A percentile compares a stretch with the other conserved stretches of the same genome.
Conservation (phyloP, 768 basidiomycete genomes). For the Ephemerocybe angulata region DNA sequence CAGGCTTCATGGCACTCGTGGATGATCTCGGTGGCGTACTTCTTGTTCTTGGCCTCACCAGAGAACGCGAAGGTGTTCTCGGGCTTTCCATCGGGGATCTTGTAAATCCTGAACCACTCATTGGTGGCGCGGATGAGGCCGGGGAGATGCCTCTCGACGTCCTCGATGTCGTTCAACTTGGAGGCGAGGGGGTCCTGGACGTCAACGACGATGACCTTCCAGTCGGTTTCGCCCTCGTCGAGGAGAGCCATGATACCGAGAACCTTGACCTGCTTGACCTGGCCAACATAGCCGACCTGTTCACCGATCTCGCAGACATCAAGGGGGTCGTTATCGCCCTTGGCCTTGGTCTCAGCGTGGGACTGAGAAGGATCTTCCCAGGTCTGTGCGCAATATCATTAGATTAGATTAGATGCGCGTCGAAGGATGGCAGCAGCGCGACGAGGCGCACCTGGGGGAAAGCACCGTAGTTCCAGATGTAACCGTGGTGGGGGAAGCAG, state of each 20-base stretch:
- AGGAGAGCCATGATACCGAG: constrained; percentile 99
- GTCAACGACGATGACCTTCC: constrained; percentile 99
- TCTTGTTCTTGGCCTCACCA: constrained; percentile 99
- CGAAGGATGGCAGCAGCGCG: neutral
- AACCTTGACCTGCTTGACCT: constrained; percentile 99
- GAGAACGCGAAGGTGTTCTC: constrained; percentile 99
- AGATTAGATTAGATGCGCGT: constrained; percentile 12
- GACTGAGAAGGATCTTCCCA: constrained; percentile 91
- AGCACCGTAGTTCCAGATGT: constrained; percentile 99
- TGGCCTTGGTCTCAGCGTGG: constrained; percentile 97
- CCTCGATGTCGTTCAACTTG: constrained; percentile 98
- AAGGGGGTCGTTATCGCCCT: constrained; percentile 98
- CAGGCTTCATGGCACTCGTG: constrained; percentile 99
- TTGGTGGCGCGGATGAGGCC: constrained; percentile 96
- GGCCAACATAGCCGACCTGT: constrained; percentile 93
- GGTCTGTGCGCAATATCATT: constrained; percentile 52
- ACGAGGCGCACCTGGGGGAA: constrained; percentile 83
- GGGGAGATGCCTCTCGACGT: constrained; percentile 96
- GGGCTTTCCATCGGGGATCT: constrained; percentile 92
- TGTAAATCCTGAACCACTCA: constrained; percentile 99
- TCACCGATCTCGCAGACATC: constrained; percentile 99
- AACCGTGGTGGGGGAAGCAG: constrained; percentile 99
- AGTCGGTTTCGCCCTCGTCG: constrained; percentile 99
- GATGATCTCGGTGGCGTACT: constrained; percentile 98
- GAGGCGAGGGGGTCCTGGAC: constrained; percentile 91